These are phyloP conservation scores for Globisporangium nagaii DNA, from an alignment of 352 stramenopile species.

Conservation along the genomic window DNA sequence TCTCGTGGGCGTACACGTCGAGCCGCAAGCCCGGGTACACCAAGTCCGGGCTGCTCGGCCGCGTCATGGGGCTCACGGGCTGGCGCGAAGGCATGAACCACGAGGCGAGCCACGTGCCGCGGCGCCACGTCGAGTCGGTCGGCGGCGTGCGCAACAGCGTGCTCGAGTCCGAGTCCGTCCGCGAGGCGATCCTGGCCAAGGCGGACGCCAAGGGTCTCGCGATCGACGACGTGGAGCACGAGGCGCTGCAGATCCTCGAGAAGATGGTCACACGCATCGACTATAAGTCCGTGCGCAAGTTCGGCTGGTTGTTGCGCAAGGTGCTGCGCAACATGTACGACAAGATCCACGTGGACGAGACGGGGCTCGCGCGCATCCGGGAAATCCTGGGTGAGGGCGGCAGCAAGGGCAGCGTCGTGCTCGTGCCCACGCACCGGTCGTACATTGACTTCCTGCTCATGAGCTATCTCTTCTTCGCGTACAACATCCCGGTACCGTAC, in stretches of 20 bases:
- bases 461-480: constrained; percentile 86
- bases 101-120: constrained; percentile 80
- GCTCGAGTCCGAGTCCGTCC: constrained; percentile 55
- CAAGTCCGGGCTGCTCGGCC: constrained; percentile 69
- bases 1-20: constrained; percentile 87
- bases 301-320: constrained; percentile 80
- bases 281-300: constrained; percentile 69
- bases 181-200: constrained; percentile 40
- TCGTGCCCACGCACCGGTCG: constrained; percentile 82
- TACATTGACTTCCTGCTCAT: constrained; percentile 85
- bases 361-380: constrained; percentile 61
- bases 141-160: constrained; percentile 66
- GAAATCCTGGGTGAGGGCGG: constrained; percentile 36
- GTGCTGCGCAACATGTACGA: constrained; percentile 84
- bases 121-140: constrained; percentile 56
- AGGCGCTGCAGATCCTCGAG: constrained; percentile 59
- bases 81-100: constrained; percentile 85
- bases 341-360: constrained; percentile 82
- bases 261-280: constrained; percentile 76
- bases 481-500: constrained; percentile 83
- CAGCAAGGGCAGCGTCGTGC: constrained; percentile 53
- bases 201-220: constrained; percentile 23
- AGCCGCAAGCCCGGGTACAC: constrained; percentile 86
- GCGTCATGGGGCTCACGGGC: constrained; percentile 83
- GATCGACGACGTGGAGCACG: constrained; percentile 39